Conservation (phyloP, 345 rosid genomes). For the Salix udensis region DNA sequence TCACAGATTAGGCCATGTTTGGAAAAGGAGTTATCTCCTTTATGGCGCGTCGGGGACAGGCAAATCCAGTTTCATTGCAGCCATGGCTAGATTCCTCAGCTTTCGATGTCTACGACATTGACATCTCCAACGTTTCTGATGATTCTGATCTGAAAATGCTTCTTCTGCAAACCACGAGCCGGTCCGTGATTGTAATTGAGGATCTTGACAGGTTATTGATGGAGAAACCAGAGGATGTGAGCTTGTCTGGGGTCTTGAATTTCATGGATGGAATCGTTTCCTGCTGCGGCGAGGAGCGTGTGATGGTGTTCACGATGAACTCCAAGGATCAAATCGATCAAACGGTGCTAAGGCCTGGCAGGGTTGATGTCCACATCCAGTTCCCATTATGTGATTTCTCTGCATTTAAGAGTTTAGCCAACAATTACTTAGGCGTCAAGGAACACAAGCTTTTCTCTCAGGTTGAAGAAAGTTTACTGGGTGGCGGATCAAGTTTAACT, state of each 20-base stretch:
- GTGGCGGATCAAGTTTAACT: conserved; percentile 18
- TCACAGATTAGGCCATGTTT: conserved; percentile 22
- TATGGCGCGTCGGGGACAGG: conserved; percentile 25
- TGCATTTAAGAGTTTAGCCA: conserved; percentile 19
- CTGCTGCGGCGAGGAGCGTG: conserved; percentile 21
- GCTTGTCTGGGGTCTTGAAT: conserved; percentile 17
- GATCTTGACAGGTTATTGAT: conserved; percentile 16
- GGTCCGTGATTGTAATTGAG: conserved; percentile 22
- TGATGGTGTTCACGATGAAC: conserved; percentile 22
- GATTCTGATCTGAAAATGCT: conserved; percentile 23
- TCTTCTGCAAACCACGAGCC: conserved; percentile 19
- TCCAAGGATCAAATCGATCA: conserved; percentile 9
- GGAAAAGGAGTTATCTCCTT: conserved; percentile 29
- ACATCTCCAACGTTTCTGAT: conserved; percentile 5
- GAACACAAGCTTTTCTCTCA: conserved; percentile 30
- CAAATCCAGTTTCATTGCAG: conserved; percentile 29
- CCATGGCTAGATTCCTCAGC: conserved; percentile 21
- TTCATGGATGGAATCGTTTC: conserved; percentile 29
- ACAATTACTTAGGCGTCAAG: conserved; percentile 22
- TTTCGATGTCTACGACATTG: conserved; percentile 28
- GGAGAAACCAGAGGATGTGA: conserved; percentile 6
- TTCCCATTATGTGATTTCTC: conserved; percentile 21
- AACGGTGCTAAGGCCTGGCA: conserved; percentile 18
- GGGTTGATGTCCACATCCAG: conserved; percentile 22
- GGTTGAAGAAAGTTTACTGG: conserved; percentile 13